Percentiles rank a stretch among this genome's conserved stretches.
These are phyloP conservation scores for Alternaria ethzedia DNA, from an alignment of 2,329 filamentous ascomycete genomes.

Conservation along the genomic window DNA sequence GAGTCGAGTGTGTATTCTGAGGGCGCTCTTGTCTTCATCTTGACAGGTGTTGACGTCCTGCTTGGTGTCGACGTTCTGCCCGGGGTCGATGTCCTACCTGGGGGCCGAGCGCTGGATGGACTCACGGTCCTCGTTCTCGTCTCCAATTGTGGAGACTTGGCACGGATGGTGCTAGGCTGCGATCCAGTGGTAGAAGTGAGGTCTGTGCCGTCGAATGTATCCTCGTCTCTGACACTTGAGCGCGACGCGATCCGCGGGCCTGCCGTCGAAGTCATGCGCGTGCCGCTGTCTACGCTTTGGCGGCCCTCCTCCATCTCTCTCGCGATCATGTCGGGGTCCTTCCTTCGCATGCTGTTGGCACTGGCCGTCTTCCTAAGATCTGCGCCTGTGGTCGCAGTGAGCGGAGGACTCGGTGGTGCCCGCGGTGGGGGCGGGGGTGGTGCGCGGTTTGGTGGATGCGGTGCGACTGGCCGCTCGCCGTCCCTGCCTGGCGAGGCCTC, in stretches of 20 bases:
- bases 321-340: slow-evolving; percentile 43
- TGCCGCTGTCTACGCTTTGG: slow-evolving; percentile 51
- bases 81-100: slow-evolving; percentile 34
- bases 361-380: slow-evolving; percentile 55
- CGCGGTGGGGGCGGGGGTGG: slow-evolving; percentile 29
- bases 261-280: slow-evolving; percentile 44
- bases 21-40: slow-evolving; percentile 41
- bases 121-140: slow-evolving; percentile 34
- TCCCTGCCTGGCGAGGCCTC: slow-evolving; percentile 41
- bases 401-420: slow-evolving; percentile 57
- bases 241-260: slow-evolving; percentile 49
- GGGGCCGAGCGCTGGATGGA: slow-evolving; percentile 24
- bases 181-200: slow-evolving; percentile 52
- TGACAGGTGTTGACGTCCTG: slow-evolving; percentile 32
- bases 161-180: slow-evolving; percentile 49
- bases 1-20: slow-evolving; percentile 55
- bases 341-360: slow-evolving; percentile 52
- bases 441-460: slow-evolving; percentile 23
- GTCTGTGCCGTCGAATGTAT: slow-evolving; percentile 48
- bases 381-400: slow-evolving; percentile 50
- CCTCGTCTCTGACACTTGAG: slow-evolving; percentile 52
- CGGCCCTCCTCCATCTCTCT: slow-evolving; percentile 49
- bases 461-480: slow-evolving; percentile 7
- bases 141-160: slow-evolving; percentile 32
- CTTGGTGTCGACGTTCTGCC: slow-evolving; percentile 20